phyloP scores from a whole-genome alignment of 495 filamentous ascomycete species.

The Paragyromitra xinjiangensis region DNA sequence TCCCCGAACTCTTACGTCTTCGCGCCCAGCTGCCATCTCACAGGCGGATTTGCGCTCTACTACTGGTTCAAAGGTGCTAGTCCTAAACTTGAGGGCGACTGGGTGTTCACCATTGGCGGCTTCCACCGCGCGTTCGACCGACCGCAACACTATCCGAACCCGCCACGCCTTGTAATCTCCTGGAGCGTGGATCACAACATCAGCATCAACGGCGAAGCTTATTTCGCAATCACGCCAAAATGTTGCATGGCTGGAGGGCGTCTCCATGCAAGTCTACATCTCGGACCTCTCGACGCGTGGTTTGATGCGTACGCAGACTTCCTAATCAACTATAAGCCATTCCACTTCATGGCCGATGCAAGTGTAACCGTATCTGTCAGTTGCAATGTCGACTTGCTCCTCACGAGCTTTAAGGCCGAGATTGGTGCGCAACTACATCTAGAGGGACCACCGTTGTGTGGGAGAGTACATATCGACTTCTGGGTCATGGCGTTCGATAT shows the following conservation, averaged over 20 bases:
- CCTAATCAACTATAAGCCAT: conserved; percentile 65
- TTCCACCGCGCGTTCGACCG: conserved; percentile 61
- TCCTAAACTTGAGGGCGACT: conserved; percentile 60
- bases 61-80: conserved; percentile 61
- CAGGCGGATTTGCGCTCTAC: conserved; percentile 63
- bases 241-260: conserved; percentile 63
- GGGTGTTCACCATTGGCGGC: conserved; percentile 66
- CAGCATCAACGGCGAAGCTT: conserved; percentile 61
- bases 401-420: conserved; percentile 50
- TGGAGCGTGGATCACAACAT: conserved; percentile 58
- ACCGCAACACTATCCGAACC: conserved; percentile 62
- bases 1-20: conserved; percentile 62
- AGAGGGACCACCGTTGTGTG: conserved; percentile 60
- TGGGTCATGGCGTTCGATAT: conserved; percentile 62
- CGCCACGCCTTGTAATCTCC: conserved; percentile 61
- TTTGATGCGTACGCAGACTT: conserved; percentile 63
- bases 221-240: conserved; percentile 67
- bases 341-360: conserved; percentile 60
- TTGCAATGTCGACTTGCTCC: conserved; percentile 59
- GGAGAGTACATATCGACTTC: conserved; percentile 61
- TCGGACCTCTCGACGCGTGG: conserved; percentile 59
- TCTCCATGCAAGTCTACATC: conserved; percentile 54
- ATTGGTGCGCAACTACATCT: conserved; percentile 60
- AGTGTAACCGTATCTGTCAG: conserved; percentile 60
- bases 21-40: conserved; percentile 61